phyloP scores from a whole-genome alignment of 306 rosid genomes.

The Macrotyloma uniflorum region DNA sequence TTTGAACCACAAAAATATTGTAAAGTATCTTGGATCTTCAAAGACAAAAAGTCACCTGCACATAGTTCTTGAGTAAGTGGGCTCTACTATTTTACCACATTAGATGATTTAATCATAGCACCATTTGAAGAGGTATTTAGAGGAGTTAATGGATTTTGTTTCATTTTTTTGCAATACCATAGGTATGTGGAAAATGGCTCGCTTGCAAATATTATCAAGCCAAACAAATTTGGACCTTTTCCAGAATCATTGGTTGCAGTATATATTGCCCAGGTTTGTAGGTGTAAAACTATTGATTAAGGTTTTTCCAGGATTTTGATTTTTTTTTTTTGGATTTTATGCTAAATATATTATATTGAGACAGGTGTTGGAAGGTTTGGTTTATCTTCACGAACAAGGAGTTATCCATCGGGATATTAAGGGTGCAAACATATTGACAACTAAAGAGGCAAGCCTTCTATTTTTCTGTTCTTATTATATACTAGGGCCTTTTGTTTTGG shows the following conservation, averaged over 20 bases:
- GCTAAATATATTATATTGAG: slow-evolving; percentile 35
- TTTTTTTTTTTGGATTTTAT: slow-evolving; percentile 5
- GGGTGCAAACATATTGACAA: slow-evolving; percentile 98
- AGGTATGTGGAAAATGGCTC: slow-evolving; percentile 99
- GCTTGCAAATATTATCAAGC: slow-evolving; percentile 97
- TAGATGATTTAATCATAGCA: slow-evolving; percentile 9
- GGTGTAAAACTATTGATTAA: slow-evolving; percentile 28
- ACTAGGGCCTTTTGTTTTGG: slow-evolving; percentile 29
- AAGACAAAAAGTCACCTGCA: slow-evolving; percentile 98
- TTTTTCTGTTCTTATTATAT: slow-evolving; percentile 14
- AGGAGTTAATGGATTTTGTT: slow-evolving; percentile 31
- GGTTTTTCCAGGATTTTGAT: slow-evolving; percentile 23
- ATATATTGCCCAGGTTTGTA: slow-evolving; percentile 90
- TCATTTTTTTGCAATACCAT: slow-evolving; percentile 28
- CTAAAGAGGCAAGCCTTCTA: slow-evolving; percentile 77
- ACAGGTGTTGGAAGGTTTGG: slow-evolving; percentile 99
- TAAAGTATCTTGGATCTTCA: slow-evolving; percentile 96
- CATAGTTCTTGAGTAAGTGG: slow-evolving; percentile 91
- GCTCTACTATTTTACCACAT: slow-evolving; percentile 16
- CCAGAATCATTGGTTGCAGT: slow-evolving; percentile 98
- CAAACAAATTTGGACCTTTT: slow-evolving; percentile 98
- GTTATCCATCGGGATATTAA: slow-evolving; percentile 98
- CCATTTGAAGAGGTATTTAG: slow-evolving; percentile 21
- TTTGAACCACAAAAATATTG: slow-evolving; percentile 97
- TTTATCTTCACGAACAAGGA: slow-evolving; percentile 98